Evolutionary conservation across 176 grass and related monocot genomes (phyloP), one percentile per base, ranked within the genome.

Genomic region (Elymus sibiricus): DNA sequence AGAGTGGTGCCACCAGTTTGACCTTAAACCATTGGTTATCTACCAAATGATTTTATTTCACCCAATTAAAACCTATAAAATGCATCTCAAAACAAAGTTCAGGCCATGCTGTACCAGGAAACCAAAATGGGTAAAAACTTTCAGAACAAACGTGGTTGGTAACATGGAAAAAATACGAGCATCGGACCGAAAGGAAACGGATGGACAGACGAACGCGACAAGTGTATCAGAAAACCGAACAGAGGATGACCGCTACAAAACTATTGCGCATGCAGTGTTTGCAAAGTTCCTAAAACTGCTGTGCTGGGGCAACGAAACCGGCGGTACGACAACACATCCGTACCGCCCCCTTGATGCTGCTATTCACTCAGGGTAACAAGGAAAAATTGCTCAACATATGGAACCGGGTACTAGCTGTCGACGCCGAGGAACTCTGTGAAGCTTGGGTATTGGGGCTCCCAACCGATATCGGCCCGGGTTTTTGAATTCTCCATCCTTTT

Each of bases 401-500:
- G 2, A 19, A 22, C 89, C 16, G 6, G 15, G 51, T 53, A 35
- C 70, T 87, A 96, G 34, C 71, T 83, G 38, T 56, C 80, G 17
- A 92, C 66, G 40, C 79, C 90, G 67, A 99, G 84, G 71, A 99
- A 99, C 64, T 87, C 88, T 0, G 79, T 79, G 46, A 96, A 91
- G 88, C 92, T 96, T 47, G 88, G 74, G 58, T 92, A 90, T 73
- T 85, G 75, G 17, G 92, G 94, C 73, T 94, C 90, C 94, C 97
- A 99, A 16, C 87, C 92, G 12, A 96, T 91, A 12, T 94, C 94
- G 2, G 84, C 82, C 28, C 94, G 89, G 74, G 97, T 96, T 87
- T 88, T 91, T 0, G 77, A 90, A 64, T 96, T 99, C 63, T 91
- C 91, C 88, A 99, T 91, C 85, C 88, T 99, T 56, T 99, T 99